Evolutionary conservation across 345 rosid species (phyloP).

Genomic region (Linum lewisii): DNA sequence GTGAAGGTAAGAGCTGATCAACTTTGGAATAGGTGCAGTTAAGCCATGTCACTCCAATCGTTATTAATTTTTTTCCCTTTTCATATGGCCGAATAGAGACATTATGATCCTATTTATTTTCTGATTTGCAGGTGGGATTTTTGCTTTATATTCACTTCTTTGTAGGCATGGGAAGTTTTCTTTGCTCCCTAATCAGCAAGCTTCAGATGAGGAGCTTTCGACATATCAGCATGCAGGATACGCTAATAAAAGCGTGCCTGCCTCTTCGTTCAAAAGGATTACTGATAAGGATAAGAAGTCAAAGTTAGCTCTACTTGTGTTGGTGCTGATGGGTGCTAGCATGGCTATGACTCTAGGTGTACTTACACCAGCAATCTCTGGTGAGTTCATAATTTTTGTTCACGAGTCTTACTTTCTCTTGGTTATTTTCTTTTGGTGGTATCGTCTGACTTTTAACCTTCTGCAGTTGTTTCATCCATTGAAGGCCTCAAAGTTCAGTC

Average conservation of each 20-base stretch:
- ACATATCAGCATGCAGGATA: constrained; percentile 46
- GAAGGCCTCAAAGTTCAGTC: constrained; percentile 55
- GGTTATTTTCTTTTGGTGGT: not conserved
- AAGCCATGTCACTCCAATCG: not conserved
- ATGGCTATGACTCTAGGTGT: constrained; percentile 54
- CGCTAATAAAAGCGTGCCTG: constrained; percentile 30
- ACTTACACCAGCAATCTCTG: constrained; percentile 80
- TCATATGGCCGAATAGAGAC: constrained; percentile 2
- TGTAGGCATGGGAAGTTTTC: constrained; percentile 71
- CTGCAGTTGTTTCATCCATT: constrained; percentile 73
- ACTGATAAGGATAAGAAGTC: constrained; percentile 53
- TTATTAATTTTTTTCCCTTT: not conserved
- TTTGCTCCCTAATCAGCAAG: constrained; percentile 87
- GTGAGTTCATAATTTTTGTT: constrained; percentile 21
- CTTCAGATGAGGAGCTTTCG: constrained; percentile 88
- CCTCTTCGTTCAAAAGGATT: constrained; percentile 41
- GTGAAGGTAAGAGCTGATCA: constrained; percentile 55
- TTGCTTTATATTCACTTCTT: constrained; percentile 76
- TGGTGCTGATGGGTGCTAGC: constrained; percentile 64
- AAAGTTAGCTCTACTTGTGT: constrained; percentile 58
- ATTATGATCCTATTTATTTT: constrained; percentile 12
- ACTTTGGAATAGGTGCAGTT: not conserved
- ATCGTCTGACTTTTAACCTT: constrained; percentile 15
- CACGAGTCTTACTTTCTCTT: constrained; percentile 4
- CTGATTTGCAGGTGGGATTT: constrained; percentile 64